Conservation (phyloP, 148 eudicot genomes). For the Silene uniflora region DNA sequence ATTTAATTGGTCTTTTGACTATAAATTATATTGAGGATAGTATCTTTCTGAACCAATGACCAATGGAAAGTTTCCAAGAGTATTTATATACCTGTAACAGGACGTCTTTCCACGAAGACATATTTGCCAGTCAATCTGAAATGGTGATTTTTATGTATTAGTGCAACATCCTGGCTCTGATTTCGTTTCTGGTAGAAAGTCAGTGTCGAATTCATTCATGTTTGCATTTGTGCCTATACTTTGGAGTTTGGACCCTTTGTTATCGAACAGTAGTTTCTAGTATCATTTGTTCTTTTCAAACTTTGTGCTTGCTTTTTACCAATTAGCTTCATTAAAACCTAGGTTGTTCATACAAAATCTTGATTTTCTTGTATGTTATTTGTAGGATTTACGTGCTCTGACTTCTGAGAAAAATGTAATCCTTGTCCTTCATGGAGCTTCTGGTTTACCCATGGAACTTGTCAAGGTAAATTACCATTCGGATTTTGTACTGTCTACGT, state of each 20-base stretch:
- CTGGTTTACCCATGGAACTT: conserved; percentile 74
- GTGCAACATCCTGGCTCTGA: too few species aligned
- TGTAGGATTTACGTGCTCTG: conserved; percentile 65
- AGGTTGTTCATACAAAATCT: background rate
- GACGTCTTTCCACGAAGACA: too few species aligned
- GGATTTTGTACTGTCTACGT: background rate
- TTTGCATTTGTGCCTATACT: background rate
- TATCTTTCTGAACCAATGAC: too few species aligned
- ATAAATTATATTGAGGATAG: too few species aligned
- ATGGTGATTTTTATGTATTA: too few species aligned
- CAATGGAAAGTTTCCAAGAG: too few species aligned
- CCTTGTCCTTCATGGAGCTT: conserved; percentile 97
- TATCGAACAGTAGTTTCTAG: background rate
- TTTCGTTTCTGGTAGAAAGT: too few species aligned
- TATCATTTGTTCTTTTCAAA: background rate
- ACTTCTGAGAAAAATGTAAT: conserved; percentile 61
- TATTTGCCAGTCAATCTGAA: too few species aligned
- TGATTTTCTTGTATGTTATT: background rate
- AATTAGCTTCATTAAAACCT: background rate
- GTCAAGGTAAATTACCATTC: conserved; percentile 48
- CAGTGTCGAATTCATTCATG: background rate
- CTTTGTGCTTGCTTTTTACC: background rate
- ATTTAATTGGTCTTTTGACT: too few species aligned
- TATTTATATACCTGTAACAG: too few species aligned
- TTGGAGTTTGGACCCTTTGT: background rate